Percentiles rank a stretch among this genome's conserved stretches.
Conservation (phyloP, 2,329 filamentous ascomycete genomes). For the Cordyceps cicadae region DNA sequence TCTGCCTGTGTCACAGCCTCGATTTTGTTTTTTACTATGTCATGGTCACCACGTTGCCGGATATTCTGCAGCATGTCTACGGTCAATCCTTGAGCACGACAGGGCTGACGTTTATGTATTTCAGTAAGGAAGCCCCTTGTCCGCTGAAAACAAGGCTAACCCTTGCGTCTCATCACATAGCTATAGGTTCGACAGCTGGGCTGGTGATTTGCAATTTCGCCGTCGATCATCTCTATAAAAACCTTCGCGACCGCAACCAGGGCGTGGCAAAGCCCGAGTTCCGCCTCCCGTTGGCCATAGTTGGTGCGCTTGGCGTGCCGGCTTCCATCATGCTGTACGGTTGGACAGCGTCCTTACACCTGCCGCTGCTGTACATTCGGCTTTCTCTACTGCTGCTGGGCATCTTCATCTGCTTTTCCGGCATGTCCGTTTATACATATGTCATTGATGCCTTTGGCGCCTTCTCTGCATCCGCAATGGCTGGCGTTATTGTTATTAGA, state of each 20-base stretch:
- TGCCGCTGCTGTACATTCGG: background rate
- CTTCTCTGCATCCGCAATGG: constrained; percentile 6
- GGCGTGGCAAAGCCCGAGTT: constrained; percentile 42
- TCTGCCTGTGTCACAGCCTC: constrained; percentile 36
- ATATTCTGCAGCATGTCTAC: constrained; percentile 39
- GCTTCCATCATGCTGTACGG: background rate
- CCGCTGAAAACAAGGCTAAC: background rate
- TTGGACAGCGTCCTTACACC: background rate
- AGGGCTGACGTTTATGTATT: constrained; percentile 36
- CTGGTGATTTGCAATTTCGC: constrained; percentile 40
- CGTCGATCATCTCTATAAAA: constrained; percentile 46
- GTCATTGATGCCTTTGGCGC: constrained; percentile 5
- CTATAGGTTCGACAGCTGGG: constrained; percentile 37
- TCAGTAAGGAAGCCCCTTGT: background rate
- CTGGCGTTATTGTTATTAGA: constrained; percentile 6
- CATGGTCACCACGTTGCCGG: constrained; percentile 41
- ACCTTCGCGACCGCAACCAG: constrained; percentile 31
- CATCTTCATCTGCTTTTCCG: background rate
- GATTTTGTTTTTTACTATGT: constrained; percentile 44
- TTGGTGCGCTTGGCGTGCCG: constrained; percentile 23
- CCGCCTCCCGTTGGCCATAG: constrained; percentile 42
- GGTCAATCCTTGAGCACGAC: constrained; percentile 39
- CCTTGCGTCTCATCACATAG: constrained; percentile 20
- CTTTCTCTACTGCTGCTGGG: background rate
- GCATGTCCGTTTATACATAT: constrained; percentile 1